Evolutionary conservation across 148 eudicot species (phyloP).

Genomic region (Simmondsia chinensis): DNA sequence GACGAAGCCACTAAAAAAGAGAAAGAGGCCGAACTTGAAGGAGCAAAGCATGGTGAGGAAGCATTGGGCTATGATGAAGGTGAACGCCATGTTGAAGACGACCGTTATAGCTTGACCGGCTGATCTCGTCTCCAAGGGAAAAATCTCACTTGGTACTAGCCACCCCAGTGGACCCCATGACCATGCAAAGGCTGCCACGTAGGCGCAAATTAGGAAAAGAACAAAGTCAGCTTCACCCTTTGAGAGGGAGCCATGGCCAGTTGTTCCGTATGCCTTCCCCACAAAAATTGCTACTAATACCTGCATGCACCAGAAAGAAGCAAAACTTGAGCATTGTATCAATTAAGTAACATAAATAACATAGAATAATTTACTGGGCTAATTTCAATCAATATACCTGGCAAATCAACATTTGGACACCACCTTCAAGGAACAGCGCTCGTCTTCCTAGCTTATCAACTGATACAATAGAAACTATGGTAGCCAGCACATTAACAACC

Average conservation of each 20-base stretch:
- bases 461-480: conserved; percentile 11
- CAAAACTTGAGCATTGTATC: too few species aligned
- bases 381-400: too few species aligned
- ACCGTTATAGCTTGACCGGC: conserved; percentile 22
- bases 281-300: conserved; percentile 7
- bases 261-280: conserved; percentile 3
- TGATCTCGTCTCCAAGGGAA: conserved; percentile 27
- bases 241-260: conserved; percentile 9
- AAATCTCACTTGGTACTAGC: conserved; percentile 34
- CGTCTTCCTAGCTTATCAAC: conserved; percentile 24
- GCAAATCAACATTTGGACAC: conserved; percentile 19
- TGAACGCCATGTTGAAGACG: conserved; percentile 28
- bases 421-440: conserved; percentile 24
- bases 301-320: too few species aligned
- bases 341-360: too few species aligned
- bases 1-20: conserved; percentile 25
- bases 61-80: conserved; percentile 24
- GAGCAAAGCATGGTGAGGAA: conserved; percentile 25
- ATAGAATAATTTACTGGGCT: too few species aligned
- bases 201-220: conserved; percentile 14
- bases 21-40: conserved; percentile 28
- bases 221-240: conserved; percentile 6
- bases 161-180: conserved; percentile 36
- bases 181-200: conserved; percentile 26
- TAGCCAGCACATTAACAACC: conserved; percentile 12